Percentiles rank a stretch among this genome's conserved stretches.
These are phyloP conservation scores for Isoetes taiwanensis DNA, from an alignment of 75 land plant genomes.

Conservation along the genomic window DNA sequence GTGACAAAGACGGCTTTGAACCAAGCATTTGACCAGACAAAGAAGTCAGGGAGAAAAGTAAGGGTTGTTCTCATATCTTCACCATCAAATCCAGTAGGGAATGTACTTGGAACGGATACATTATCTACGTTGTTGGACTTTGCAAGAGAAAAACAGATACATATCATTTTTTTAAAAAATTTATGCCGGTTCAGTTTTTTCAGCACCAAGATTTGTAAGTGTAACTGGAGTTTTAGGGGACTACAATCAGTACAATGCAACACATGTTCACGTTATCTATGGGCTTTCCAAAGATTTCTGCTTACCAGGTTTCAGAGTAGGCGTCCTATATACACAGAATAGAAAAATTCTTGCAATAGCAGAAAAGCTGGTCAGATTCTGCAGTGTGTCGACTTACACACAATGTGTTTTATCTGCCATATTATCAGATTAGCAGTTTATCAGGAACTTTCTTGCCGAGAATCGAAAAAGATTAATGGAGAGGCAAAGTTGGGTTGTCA, in stretches of 20 bases:
- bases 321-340: constrained; percentile 69
- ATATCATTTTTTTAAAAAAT: constrained; percentile 74
- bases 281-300: constrained; percentile 78
- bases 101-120: constrained; percentile 28
- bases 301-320: constrained; percentile 71
- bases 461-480: constrained; percentile 36
- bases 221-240: constrained; percentile 50
- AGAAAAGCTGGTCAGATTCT: constrained; percentile 51
- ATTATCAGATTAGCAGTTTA: constrained; percentile 51
- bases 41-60: constrained; percentile 40
- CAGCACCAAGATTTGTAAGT: constrained; percentile 46
- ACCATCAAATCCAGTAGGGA: constrained; percentile 80
- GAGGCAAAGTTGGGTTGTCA: constrained; percentile 25
- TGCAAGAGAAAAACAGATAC: constrained; percentile 56
- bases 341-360: constrained; percentile 55
- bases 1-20: constrained; percentile 52
- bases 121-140: constrained; percentile 38
- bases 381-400: constrained; percentile 50
- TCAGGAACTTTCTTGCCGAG: constrained; percentile 24
- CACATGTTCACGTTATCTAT: constrained; percentile 70
- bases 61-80: constrained; percentile 59
- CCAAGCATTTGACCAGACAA: constrained; percentile 39
- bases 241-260: constrained; percentile 33
- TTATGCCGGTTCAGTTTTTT: constrained; percentile 60
- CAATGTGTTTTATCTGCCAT: constrained; percentile 46